Evolutionary conservation across 768 basidiomycete species (phyloP), one percentile per base, ranked within the genome.

Genomic region (Cytidiella melzeri): DNA sequence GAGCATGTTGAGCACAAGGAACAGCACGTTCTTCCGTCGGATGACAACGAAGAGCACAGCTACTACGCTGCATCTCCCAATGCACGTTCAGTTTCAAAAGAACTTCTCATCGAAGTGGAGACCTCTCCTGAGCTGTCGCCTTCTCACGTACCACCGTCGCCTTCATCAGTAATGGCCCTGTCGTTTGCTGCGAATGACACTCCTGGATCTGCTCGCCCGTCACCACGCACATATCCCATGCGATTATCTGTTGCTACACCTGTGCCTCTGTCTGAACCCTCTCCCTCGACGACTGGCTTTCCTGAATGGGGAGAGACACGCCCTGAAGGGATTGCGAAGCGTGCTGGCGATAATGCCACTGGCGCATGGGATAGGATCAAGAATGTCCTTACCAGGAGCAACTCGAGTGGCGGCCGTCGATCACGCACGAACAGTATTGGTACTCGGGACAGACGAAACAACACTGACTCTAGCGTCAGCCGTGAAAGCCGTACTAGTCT

Each of bases 381-480:
- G 57, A 76, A 70, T 47, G 77, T 83, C 0, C 79, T 92, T 55
- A 74, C 75, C 2, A 47, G 85, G 53, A 79, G 80, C 23, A 77
- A 73, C 28, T 87, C 87, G 38, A 76, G 73, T 45, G 74, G 68
- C 45, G 87, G 88, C 6, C 78, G 87, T 57, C 81, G 88, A 43
- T 89, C 87, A 45, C 81, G 89, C 36, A 81, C 84, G 36, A 89
- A 90, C 58, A 88, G 86, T 60, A 76, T 88, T 48, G 74, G 74
- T 38, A 75, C 77, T 41, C 80, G 84, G 43, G 80, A 84, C 50
- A 70, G 79, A 58, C 76, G 83, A 36, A 80, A 83, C 61, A 73
- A 83, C 51, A 82, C 81, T 2, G 85, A 87, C 57, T 86, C 85
- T 13, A 81, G 79, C 55, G 68, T 84, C 44, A 87, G 83, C 59